Evolutionary conservation across 2,329 filamentous ascomycete species (phyloP).

Genomic region (Arthrinium puccinioides): DNA sequence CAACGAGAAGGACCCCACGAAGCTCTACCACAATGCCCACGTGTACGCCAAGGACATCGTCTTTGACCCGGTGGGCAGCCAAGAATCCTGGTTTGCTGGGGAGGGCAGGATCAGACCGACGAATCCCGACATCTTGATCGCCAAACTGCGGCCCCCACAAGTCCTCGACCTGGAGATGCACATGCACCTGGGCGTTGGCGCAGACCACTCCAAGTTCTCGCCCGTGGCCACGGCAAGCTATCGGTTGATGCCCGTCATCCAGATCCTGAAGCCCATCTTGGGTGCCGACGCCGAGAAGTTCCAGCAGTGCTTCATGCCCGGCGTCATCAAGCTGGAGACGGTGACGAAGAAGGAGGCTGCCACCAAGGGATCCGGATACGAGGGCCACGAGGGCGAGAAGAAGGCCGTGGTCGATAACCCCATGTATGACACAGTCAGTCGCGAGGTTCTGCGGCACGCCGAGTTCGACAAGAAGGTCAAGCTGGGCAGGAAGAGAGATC

Average conservation of each 20-base stretch:
- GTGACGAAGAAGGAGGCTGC: slow-evolving; percentile 62
- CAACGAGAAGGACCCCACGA: slow-evolving; percentile 71
- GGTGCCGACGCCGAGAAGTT: slow-evolving; percentile 87
- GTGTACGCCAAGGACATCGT: slow-evolving; percentile 72
- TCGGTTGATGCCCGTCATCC: slow-evolving; percentile 80
- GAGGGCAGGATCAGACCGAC: slow-evolving; percentile 64
- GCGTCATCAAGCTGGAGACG: slow-evolving; percentile 75
- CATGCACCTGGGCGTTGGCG: slow-evolving; percentile 88
- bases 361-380: slow-evolving; percentile 55
- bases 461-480: slow-evolving; percentile 96
- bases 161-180: slow-evolving; percentile 81
- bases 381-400: slow-evolving; percentile 67
- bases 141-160: slow-evolving; percentile 89
- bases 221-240: slow-evolving; percentile 94
- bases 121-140: slow-evolving; percentile 89
- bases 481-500: slow-evolving; percentile 81
- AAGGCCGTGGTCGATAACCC: slow-evolving; percentile 84
- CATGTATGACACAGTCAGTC: slow-evolving; percentile 91
- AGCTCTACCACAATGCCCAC: slow-evolving; percentile 80
- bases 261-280: slow-evolving; percentile 75
- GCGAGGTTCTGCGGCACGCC: slow-evolving; percentile 82
- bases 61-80: slow-evolving; percentile 70
- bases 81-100: slow-evolving; percentile 61
- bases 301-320: slow-evolving; percentile 76
- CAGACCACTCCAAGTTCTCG: slow-evolving; percentile 95